These are phyloP conservation scores for Schwanniomyces etchellsii DNA, from an alignment of 1,139 yeast species.

Conservation along the genomic window DNA sequence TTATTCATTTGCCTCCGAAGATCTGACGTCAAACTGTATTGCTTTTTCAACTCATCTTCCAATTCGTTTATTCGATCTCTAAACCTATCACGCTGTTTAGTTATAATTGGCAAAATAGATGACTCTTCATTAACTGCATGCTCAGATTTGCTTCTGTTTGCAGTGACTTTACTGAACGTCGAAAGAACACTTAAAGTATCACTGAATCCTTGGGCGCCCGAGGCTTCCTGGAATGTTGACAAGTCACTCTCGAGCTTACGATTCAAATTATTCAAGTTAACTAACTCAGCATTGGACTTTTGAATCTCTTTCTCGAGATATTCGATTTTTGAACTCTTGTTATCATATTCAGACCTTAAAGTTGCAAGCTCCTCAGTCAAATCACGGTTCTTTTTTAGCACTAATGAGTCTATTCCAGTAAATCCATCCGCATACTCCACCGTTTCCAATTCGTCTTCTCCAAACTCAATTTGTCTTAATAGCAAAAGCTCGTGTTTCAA, in stretches of 20 bases:
- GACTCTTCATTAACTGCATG: conserved; percentile 26
- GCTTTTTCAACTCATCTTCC: conserved; percentile 73
- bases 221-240: conserved; percentile 41
- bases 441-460: conserved; percentile 30
- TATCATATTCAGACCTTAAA: conserved; percentile 49
- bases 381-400: conserved; percentile 55
- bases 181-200: conserved; percentile 72
- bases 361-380: conserved; percentile 57
- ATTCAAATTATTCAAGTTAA: conserved; percentile 39
- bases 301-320: conserved; percentile 36
- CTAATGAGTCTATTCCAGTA: conserved; percentile 37
- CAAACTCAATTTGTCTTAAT: conserved; percentile 72
- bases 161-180: conserved; percentile 45
- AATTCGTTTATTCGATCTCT: conserved; percentile 74
- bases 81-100: conserved; percentile 93
- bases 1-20: conserved; percentile 59
- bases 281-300: conserved; percentile 28
- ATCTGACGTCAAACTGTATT: conserved; percentile 48
- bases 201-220: conserved; percentile 32
- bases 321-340: conserved; percentile 26
- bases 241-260: conserved; percentile 69
- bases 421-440: conserved; percentile 11
- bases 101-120: conserved; percentile 77
- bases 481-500: conserved; percentile 69
- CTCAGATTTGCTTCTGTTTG: conserved; percentile 22